Evolutionary conservation across 495 filamentous ascomycete genomes (phyloP), one percentile per base, ranked within the genome.

Genomic region (Podospora australis): DNA sequence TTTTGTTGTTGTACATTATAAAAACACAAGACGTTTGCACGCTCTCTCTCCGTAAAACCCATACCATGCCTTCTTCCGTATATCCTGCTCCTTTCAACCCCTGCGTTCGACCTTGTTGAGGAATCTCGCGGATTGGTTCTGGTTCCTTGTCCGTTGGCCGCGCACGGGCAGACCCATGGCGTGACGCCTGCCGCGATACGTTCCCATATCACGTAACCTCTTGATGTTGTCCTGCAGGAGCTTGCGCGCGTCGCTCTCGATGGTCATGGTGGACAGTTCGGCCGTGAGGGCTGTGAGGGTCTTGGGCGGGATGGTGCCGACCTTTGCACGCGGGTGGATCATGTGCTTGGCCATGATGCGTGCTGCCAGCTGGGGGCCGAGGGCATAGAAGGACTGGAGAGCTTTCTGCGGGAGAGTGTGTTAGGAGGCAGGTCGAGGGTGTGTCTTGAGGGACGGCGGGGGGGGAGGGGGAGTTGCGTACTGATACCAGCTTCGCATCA

Each of bases 171-270:
- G 66, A 39, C 81, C 78, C 79, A 95, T 83, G 30, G 90, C 91
- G 76, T 98, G 92, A 52, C 94, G 72, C 64, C 87, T 79, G 45
- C 92, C 92, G 29, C 94, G 73, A 67, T 95, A 95, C 10, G 86
- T 81, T 26, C 91, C 91, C 69, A 95, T 95, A 64, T 96, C 90
- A 62, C 84, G 83, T 64, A 98, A 60, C 26, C 92, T 77, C 58
- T 76, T 77, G 56, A 98, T 95, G 60, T 97, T 87, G 24, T 95
- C 88, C 55, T 79, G 68, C 32, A 95, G 56, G 44, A 87, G 72
- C 63, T 83, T 74, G 60, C 81, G 72, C 49, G 95, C 72, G 55
- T 98, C 90, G 58, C 87, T 95, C 65, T 97, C 94, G 51, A 95
- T 88, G 34, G 83, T 94, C 90, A 98, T 90, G 9, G 81, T 82